Conservation (phyloP, 2,329 filamentous ascomycete species). For the Fusarium gaditjirri region DNA sequence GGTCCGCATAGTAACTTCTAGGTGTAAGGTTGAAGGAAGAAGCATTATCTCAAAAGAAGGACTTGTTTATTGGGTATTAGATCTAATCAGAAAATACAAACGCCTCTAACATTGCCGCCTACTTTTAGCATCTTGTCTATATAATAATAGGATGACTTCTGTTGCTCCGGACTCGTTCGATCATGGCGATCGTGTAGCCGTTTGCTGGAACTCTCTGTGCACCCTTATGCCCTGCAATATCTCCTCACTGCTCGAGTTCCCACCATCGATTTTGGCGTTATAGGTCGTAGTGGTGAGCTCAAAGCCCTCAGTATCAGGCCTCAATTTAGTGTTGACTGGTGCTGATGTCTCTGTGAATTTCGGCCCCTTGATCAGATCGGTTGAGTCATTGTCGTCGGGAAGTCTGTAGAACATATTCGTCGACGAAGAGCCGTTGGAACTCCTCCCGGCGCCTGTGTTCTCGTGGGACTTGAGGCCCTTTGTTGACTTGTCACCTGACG, state of each 20-base stretch:
- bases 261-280: slow-evolving; percentile 41
- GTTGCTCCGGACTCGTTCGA: neutral
- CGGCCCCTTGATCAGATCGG: slow-evolving; percentile 33
- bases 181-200: slow-evolving; percentile 24
- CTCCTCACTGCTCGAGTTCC: slow-evolving; percentile 50
- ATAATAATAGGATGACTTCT: neutral
- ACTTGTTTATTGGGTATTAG: slow-evolving; percentile 8
- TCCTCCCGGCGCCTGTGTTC: neutral
- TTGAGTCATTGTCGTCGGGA: slow-evolving; percentile 46
- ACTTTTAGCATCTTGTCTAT: neutral
- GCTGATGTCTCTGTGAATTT: neutral
- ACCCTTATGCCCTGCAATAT: slow-evolving; percentile 54
- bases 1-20: rapidly evolving
- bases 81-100: neutral
- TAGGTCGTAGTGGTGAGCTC: slow-evolving; percentile 48
- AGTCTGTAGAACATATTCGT: slow-evolving; percentile 48
- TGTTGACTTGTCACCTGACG: slow-evolving; percentile 34
- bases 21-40: neutral
- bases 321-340: slow-evolving; percentile 28
- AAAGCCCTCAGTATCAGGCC: slow-evolving; percentile 49
- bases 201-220: slow-evolving; percentile 50
- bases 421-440: slow-evolving; percentile 23
- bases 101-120: neutral
- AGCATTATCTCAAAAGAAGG: neutral
- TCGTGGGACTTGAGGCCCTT: slow-evolving; percentile 29